These are phyloP conservation scores for Castanea mollissima DNA, from an alignment of 306 rosid species.

Conservation along the genomic window DNA sequence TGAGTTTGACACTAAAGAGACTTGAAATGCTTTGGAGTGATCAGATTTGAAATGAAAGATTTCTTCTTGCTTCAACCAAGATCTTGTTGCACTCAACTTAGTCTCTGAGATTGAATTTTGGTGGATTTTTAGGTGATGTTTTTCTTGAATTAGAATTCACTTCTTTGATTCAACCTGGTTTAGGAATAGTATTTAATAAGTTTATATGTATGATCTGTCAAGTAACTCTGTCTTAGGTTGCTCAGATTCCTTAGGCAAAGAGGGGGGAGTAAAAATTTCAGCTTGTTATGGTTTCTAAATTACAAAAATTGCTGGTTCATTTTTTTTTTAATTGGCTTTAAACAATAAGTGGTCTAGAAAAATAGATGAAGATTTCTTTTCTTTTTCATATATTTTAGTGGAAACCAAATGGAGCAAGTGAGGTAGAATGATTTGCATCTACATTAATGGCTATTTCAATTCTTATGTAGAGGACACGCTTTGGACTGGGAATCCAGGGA, in stretches of 20 bases:
- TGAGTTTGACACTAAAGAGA: not conserved
- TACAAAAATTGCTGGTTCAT: not conserved
- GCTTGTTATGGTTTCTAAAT: not conserved
- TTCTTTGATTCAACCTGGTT: not conserved
- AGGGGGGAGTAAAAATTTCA: not conserved
- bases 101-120: not conserved
- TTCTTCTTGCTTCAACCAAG: not conserved
- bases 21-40: not conserved
- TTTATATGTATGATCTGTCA: not conserved
- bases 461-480: constrained; percentile 73
- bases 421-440: not conserved
- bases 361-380: not conserved
- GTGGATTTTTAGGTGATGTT: not conserved
- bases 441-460: not conserved
- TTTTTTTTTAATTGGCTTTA: not conserved
- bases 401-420: not conserved
- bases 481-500: constrained; percentile 83
- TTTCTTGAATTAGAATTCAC: not conserved
- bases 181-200: not conserved
- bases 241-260: not conserved
- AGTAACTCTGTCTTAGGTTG: not conserved
- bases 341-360: not conserved
- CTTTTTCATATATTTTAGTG: not conserved
- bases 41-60: not conserved
- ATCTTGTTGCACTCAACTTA: not conserved